Evolutionary conservation across 1,284 basidiomycete species (phyloP).

Genomic region (Exobasidium cylindrosporum): DNA sequence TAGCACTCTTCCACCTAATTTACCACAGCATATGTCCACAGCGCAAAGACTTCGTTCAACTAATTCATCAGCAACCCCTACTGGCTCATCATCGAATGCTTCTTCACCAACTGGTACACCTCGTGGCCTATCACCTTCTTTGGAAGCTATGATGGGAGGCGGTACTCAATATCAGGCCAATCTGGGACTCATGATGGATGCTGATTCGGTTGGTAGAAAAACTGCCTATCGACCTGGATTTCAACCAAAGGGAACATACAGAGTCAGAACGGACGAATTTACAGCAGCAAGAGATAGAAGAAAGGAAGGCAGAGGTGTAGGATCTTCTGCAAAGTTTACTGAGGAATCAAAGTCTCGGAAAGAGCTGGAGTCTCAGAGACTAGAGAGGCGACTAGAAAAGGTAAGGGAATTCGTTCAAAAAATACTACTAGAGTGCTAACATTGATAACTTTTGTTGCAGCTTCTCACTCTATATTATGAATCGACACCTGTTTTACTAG

Average conservation of each 20-base stretch:
- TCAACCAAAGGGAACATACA: constrained; percentile 42
- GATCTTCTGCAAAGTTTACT: constrained; percentile 9
- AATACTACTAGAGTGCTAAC: no score
- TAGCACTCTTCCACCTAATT: background rate
- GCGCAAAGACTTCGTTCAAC: constrained; percentile 6
- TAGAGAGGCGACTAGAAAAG: constrained; percentile 46
- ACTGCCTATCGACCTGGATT: constrained; percentile 36
- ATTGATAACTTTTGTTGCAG: background rate
- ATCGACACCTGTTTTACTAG: background rate
- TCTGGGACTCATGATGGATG: no score
- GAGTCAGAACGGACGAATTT: constrained; percentile 35
- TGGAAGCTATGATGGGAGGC: background rate
- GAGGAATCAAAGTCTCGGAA: constrained; percentile 16
- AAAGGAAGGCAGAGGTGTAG: background rate
- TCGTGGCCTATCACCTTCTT: background rate
- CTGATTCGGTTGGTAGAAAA: background rate
- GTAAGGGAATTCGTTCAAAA: constrained; percentile 11
- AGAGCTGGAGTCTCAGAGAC: constrained; percentile 39
- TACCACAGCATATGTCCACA: constrained; percentile 12
- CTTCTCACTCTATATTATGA: background rate
- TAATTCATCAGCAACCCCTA: background rate
- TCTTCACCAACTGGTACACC: constrained; percentile 7
- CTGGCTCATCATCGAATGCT: background rate
- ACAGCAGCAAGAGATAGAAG: constrained; percentile 15
- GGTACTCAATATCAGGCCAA: no score